Evolutionary conservation across 257 asterid species (phyloP), one percentile per base, ranked within the genome.

Genomic region (Nicotiana undulata): DNA sequence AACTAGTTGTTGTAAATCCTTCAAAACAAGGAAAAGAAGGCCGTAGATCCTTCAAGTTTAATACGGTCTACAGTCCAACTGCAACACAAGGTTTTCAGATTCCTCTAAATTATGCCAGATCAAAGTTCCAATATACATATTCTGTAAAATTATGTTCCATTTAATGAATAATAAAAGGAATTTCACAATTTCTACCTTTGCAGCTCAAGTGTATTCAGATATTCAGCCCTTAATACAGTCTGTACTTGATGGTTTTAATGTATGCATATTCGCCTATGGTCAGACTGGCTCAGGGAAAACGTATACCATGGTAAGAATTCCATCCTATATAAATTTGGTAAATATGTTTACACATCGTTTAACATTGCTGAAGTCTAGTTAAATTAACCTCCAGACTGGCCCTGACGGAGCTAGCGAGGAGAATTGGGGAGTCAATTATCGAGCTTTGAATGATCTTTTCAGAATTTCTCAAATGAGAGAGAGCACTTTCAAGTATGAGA

Each of bases 221-320:
- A 93, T 91, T 67, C 92, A 93, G 82, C 97, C 97, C n/a, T 80
- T 96, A 72, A 84, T 94, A 84, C 98, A 91, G 84, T 96, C 99
- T 52, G 99, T 94, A 86, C 86, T 96, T 84, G 99, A 96, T 88
- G 99, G 99, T 86, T 96, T 86, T 80, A 96, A 89, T 63, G 98
- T 93, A 4, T 96, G 99, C 22, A 96, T 96, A 65, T 94, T 96
- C 80, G 99, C 98, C 12, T 96, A 94, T 61, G 99, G 99, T 29
- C 99, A 96, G 84, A 96, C 98, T 77, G 99, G 99, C 82, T 96
- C 99, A 0, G 99, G 99, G 26, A 96, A 96, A 84, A 94, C 98
- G 59, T 91, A 94, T 74, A 96, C 99, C 1, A 96, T 96, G 99
- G 99, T 96, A 90, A 28, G 85, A 70, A 37, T 9, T 10, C 9